These are phyloP conservation scores for Prinsepia uniflora DNA, from an alignment of 306 rosid species.

Conservation along the genomic window DNA sequence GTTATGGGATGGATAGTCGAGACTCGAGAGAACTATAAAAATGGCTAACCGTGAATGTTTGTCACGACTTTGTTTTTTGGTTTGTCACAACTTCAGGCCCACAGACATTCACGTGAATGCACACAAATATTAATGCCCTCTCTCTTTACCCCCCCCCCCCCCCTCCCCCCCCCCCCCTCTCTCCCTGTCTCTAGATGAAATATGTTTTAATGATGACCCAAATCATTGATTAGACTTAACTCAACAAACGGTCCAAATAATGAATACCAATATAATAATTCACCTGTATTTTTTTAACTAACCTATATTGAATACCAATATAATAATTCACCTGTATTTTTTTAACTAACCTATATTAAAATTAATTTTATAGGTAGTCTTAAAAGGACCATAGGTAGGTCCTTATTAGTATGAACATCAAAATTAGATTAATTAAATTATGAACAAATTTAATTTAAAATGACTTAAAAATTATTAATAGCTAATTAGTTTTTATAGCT, in stretches of 20 bases:
- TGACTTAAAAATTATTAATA: too few relatives aligned
- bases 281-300: background rate
- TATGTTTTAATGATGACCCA: conserved; percentile 20
- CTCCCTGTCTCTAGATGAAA: background rate
- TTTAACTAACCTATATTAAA: background rate
- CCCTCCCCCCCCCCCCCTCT: background rate
- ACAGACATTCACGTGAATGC: conserved; percentile 49
- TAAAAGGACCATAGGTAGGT: too few relatives aligned
- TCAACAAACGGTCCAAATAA: conserved; percentile 10
- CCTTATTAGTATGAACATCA: too few relatives aligned
- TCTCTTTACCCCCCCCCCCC: background rate
- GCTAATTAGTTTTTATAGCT: too few relatives aligned
- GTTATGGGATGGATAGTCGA: background rate
- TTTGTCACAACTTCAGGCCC: conserved; percentile 35
- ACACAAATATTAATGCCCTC: conserved; percentile 12
- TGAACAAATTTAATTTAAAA: too few relatives aligned
- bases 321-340: background rate
- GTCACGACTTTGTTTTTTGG: conserved; percentile 34
- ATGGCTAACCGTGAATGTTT: conserved; percentile 32
- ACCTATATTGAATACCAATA: background rate
- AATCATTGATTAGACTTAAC: conserved; percentile 24
- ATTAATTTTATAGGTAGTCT: background rate
- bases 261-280: background rate
- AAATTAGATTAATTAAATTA: too few relatives aligned
- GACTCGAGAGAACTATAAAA: background rate